A percentile compares a stretch with the other conserved stretches of the same genome.
phyloP scores from a whole-genome alignment of 306 rosid species.

The apple (Malus domestica) region DNA sequence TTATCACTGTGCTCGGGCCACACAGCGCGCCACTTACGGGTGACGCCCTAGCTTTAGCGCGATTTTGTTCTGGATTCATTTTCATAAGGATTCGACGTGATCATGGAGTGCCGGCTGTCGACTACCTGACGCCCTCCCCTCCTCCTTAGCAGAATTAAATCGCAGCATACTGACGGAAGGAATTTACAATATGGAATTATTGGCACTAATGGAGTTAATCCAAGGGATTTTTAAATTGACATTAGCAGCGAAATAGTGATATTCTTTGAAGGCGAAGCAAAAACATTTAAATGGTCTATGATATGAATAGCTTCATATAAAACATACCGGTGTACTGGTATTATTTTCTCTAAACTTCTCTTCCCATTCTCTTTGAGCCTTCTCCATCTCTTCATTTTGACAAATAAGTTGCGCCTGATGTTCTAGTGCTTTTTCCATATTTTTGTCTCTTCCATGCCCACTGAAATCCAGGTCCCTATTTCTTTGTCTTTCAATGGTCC shows the following conservation, averaged over 20 bases:
- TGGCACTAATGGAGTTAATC: too few species aligned
- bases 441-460: conserved; percentile 41
- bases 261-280: background rate
- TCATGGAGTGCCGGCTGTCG: too few species aligned
- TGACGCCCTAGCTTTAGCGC: too few species aligned
- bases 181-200: too few species aligned
- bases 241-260: background rate
- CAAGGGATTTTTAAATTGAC: too few species aligned
- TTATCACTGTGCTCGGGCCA: too few species aligned
- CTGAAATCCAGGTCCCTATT: conserved; percentile 28
- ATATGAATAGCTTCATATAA: conserved; percentile 7
- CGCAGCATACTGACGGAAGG: too few species aligned
- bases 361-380: conserved; percentile 92
- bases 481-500: conserved; percentile 19
- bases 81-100: too few species aligned
- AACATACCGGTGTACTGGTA: conserved; percentile 65
- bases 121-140: too few species aligned
- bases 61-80: too few species aligned
- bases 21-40: too few species aligned
- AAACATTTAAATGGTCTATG: background rate
- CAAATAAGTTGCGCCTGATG: conserved; percentile 71
- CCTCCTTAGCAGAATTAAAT: too few species aligned
- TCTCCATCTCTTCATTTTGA: conserved; percentile 79
- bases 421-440: conserved; percentile 75
- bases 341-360: conserved; percentile 88